Evolutionary conservation across 2,329 filamentous ascomycete species (phyloP).

Genomic region (Aspergillus neoniger): DNA sequence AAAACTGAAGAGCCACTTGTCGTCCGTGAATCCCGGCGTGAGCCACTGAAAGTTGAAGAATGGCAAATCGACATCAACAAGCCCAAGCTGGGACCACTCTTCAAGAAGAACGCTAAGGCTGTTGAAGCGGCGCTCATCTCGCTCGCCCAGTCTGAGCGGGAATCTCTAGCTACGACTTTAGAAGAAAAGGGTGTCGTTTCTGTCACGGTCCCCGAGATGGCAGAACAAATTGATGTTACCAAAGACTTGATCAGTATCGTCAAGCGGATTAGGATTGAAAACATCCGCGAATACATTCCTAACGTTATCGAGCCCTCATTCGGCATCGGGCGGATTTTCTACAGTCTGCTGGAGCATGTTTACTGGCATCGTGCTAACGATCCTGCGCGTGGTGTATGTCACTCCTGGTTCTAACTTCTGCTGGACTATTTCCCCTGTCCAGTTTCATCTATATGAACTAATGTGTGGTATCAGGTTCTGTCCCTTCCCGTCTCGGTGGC

Average conservation of each 20-base stretch:
- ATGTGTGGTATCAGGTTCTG: slow-evolving; percentile 56
- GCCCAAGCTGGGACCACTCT: slow-evolving; percentile 92
- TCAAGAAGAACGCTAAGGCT: slow-evolving; percentile 90
- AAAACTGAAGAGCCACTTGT: slow-evolving; percentile 85
- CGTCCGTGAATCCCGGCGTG: slow-evolving; percentile 77
- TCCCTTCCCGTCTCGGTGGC: slow-evolving; percentile 76
- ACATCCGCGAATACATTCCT: slow-evolving; percentile 86
- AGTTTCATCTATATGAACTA: not conserved
- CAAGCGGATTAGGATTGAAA: slow-evolving; percentile 78
- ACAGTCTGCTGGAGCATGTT: slow-evolving; percentile 88
- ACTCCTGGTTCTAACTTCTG: not conserved
- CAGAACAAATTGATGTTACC: slow-evolving; percentile 74
- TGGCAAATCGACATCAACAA: slow-evolving; percentile 86
- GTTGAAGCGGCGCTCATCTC: slow-evolving; percentile 78
- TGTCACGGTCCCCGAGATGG: slow-evolving; percentile 39
- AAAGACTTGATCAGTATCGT: slow-evolving; percentile 81
- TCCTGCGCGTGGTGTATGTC: slow-evolving; percentile 81
- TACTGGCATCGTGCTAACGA: slow-evolving; percentile 89
- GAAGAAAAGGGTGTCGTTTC: slow-evolving; percentile 63
- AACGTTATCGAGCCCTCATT: slow-evolving; percentile 98
- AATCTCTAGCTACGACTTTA: slow-evolving; percentile 75
- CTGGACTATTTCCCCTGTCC: not conserved
- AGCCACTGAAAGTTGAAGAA: slow-evolving; percentile 79
- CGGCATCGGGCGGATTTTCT: slow-evolving; percentile 92
- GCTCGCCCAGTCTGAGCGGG: slow-evolving; percentile 77